Evolutionary conservation across 1,284 basidiomycete species (phyloP), one percentile per base, ranked within the genome.

Genomic region (Marasmius fiardii): DNA sequence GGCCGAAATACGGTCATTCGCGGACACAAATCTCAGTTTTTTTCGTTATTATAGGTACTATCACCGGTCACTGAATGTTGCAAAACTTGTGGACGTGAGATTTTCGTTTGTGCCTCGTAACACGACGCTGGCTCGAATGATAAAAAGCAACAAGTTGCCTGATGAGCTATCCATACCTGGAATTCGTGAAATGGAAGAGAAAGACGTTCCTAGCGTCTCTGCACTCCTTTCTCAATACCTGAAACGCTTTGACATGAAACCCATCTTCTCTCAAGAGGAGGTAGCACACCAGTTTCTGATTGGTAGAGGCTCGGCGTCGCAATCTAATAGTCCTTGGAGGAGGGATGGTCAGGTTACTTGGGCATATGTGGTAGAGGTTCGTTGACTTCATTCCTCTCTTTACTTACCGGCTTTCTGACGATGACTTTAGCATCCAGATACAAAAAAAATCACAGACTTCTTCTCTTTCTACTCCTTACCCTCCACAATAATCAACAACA

Each of bases 381-480:
- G 77, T 67, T 12, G 52, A n/a, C 37, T 24, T 48, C 18, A 21
- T 51, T 43, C 14, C 52, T 33, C 20, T 53, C 26, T 50, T 1
- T 4, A 31, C 47, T 41, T 20, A 44, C 7, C 31, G 28, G 31
- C 47, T 41, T 10, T 35, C 34, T 39, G 7, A 54, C 63, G 16
- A 49, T 21, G n/a, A 54, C 11, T 50, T 5, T 43, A 98, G 93
- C 82, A 98, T 68, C 88, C 90, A 0, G 74, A 82, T 53, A 90
- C 90, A 4, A 84, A 90, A 57, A 80, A 82, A 55, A 91, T 99
- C 65, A 98, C 95, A 2, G 97, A 99, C 73, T 89, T 96, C 67
- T 89, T 98, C 71, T 96, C 96, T 6, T 98, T 98, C 77, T 99
- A 98, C 73, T 92, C 92, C 7, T 83, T 99, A 20, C 96, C 97